Percentiles rank a stretch among this genome's conserved stretches.
Evolutionary conservation across 192 early-diverging fungal species (phyloP).

Genomic region (Coemansia sp.): DNA sequence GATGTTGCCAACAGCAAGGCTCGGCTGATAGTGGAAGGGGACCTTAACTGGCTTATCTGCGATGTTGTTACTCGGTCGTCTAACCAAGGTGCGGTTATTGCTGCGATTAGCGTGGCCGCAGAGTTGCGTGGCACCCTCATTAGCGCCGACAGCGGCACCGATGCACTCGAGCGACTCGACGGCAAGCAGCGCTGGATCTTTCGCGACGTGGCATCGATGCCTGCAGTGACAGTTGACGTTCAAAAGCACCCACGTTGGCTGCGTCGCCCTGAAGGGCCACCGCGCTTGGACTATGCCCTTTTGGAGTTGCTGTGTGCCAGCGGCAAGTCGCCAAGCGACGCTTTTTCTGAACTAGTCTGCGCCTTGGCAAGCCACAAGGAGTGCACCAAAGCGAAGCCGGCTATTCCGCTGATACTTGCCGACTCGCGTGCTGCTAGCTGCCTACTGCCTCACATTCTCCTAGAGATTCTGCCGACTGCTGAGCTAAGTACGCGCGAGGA

Average conservation of each 20-base stretch:
- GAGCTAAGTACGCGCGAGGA: slow-evolving; percentile 14
- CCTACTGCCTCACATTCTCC: slow-evolving; percentile 37
- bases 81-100: slow-evolving; percentile 20
- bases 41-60: slow-evolving; percentile 32
- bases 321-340: slow-evolving; percentile 12
- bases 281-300: slow-evolving; percentile 24
- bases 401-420: slow-evolving; percentile 30
- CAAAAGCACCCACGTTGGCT: slow-evolving; percentile 15
- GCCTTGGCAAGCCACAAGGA: slow-evolving; percentile 28
- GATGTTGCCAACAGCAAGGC: background rate
- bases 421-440: slow-evolving; percentile 35
- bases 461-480: slow-evolving; percentile 24
- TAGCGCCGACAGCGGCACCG: background rate
- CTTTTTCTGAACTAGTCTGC: slow-evolving; percentile 35
- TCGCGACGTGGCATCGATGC: slow-evolving; percentile 28
- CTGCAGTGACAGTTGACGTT: background rate
- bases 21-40: slow-evolving; percentile 16
- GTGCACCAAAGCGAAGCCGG: slow-evolving; percentile 16
- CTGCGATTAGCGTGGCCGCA: slow-evolving; percentile 28
- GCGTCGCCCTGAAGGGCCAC: background rate
- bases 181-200: slow-evolving; percentile 24
- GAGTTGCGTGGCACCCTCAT: background rate
- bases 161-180: slow-evolving; percentile 17
- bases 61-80: slow-evolving; percentile 19
- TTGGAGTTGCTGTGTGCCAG: slow-evolving; percentile 26